These are phyloP conservation scores for Cryphonectria naterciae DNA, from an alignment of 2,329 filamentous ascomycete species.

Conservation along the genomic window DNA sequence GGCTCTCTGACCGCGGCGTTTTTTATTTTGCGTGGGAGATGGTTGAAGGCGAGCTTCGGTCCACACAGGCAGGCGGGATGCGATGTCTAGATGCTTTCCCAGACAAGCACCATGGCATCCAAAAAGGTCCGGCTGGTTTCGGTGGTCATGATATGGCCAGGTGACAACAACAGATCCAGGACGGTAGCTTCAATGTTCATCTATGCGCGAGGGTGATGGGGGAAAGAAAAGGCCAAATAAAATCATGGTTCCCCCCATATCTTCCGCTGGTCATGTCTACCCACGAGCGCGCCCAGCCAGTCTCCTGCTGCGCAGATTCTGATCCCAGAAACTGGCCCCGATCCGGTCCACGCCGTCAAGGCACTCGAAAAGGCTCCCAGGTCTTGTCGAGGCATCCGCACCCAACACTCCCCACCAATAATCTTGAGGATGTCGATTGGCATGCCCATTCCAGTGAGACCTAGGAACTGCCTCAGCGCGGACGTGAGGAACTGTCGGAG, in stretches of 20 bases:
- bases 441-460: constrained; percentile 68
- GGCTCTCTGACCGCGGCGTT: constrained; percentile 25
- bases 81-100: constrained; percentile 17
- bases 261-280: constrained; percentile 49
- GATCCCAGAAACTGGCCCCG: constrained; percentile 52
- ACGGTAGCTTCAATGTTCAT: constrained; percentile 16
- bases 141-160: constrained; percentile 10
- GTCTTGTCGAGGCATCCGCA: constrained; percentile 67
- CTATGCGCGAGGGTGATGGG: constrained; percentile 10
- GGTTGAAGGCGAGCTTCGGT: constrained; percentile 2
- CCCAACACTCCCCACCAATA: constrained; percentile 60
- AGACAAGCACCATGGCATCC: constrained; percentile 15
- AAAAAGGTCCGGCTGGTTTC: constrained; percentile 4
- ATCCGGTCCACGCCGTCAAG: constrained; percentile 66
- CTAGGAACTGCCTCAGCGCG: constrained; percentile 71
- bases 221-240: neutral
- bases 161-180: constrained; percentile 5
- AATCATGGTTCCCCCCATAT: constrained; percentile 47
- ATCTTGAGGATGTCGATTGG: constrained; percentile 72
- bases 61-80: constrained; percentile 9
- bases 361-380: constrained; percentile 64
- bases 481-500: constrained; percentile 64
- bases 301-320: constrained; percentile 62
- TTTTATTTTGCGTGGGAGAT: constrained; percentile 21
- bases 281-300: constrained; percentile 65